These are phyloP conservation scores for California macrophylla DNA, from an alignment of 441 rosid genomes.

Conservation along the genomic window DNA sequence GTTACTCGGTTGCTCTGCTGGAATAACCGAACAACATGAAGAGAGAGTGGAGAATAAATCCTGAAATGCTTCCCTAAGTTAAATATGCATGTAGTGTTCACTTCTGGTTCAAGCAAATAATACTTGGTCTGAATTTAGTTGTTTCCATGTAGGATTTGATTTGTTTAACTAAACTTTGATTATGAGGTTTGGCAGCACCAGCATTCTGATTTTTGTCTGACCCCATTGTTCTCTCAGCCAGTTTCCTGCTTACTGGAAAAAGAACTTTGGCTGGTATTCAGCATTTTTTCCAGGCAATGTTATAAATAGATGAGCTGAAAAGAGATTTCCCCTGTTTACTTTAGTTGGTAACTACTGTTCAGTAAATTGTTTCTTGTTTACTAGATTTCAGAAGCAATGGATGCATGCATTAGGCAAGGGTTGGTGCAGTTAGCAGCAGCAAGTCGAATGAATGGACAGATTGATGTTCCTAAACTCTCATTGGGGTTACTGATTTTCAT, in stretches of 20 bases:
- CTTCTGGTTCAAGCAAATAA: background rate
- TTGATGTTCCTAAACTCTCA: slow-evolving; percentile 71
- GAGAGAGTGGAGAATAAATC: background rate
- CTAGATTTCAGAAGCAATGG: slow-evolving; percentile 89
- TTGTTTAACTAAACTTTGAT: background rate
- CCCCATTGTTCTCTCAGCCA: background rate
- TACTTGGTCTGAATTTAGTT: background rate
- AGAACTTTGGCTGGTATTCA: background rate
- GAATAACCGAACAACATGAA: background rate
- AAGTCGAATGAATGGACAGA: slow-evolving; percentile 41
- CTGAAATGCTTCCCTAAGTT: background rate
- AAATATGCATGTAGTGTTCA: background rate
- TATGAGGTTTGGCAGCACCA: background rate
- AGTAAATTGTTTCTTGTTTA: slow-evolving; percentile 17
- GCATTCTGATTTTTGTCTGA: background rate
- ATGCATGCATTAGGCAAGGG: slow-evolving; percentile 62
- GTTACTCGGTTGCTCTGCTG: background rate
- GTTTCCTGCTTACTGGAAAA: background rate
- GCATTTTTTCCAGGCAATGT: background rate
- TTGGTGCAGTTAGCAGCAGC: slow-evolving; percentile 52
- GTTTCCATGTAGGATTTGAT: background rate
- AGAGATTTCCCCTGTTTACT: slow-evolving; percentile 1
- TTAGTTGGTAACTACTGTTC: background rate
- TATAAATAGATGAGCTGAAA: background rate
- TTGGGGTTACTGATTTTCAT: slow-evolving; percentile 73